Base-by-base conservation (phyloP, 2,329 filamentous ascomycete species). In the Hypoxylon sp. region DNA sequence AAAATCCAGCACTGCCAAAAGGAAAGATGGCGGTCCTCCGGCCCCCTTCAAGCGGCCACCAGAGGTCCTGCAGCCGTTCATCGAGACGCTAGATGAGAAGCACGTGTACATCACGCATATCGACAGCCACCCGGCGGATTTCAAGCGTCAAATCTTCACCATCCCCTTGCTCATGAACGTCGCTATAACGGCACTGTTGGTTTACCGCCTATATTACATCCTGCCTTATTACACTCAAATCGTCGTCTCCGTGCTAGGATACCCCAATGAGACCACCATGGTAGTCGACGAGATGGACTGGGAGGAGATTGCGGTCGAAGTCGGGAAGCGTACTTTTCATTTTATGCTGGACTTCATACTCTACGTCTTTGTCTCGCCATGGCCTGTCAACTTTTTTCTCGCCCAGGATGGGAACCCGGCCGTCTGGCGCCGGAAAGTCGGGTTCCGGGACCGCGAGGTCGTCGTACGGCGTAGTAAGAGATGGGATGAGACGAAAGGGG, bases 61-160 rank as follows among this genome's bases (percentile, higher is more conserved):
- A 0, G 79, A 87, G 53, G 83, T 85, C 33, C 86, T 97, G 59
- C 75, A 85, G 55, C 86, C 90, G 10, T 91, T 97, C 78, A 85
- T 92, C 76, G 82, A 86, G 37, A 86, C 84, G 47, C 89, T 97
- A 66, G 86, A 89, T 65, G 84, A 87, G 62, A 82, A 87, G 62
- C 89, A 93, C 79, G 86, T 97, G 78, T 97, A 98, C 85, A 87
- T 98, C 75, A 86, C 91, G 31, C 94, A 97, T 83, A 84, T 97
- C 80, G 94, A 98, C 84, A 82, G 81, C 67, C 90, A 91, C 68
- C 89, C 90, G 0, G 80, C 81, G 19, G 84, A 85, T 29, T 89
- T 94, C 81, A 98, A 98, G 82, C 88, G 88, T 78, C 92, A 93
- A 76, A 91, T 97, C 75, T 98, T 97, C 81, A 75, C 89, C 52